Evolutionary conservation across 2,329 filamentous ascomycete genomes (phyloP), one percentile per base, ranked within the genome.

Genomic region (Sodiomyces alkalinus): DNA sequence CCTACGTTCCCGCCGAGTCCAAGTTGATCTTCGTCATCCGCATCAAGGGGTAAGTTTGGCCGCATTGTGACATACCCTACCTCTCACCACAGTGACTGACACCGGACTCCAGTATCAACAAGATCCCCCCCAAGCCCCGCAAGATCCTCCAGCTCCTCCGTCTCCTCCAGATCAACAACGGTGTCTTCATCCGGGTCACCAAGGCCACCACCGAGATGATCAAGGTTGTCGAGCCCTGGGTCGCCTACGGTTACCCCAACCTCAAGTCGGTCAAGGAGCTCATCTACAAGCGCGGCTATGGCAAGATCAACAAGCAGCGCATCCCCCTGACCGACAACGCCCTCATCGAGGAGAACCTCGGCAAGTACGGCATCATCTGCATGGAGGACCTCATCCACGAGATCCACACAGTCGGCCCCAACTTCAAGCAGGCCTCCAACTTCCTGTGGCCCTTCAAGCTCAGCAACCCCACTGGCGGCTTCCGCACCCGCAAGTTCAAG

Each of bases 361-460:
- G 86, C 67, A 83, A 94, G 73, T 93, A 85, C 68, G 90, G 86
- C 60, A 94, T 98, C 53, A 83, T 98, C 69, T 98, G 90, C 58
- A 83, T 96, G 60, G 90, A 98, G 70, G 90, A 98, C 66, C 68
- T 98, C 46, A 86, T 98, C 62, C 90, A 98, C 73, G 90, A 98
- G 74, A 93, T 92, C 68, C 87, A 75, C 74, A 92, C 86, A 35
- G 90, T 96, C 45, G 87, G 90, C 56, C 87, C 87, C 69, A 96
- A 96, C 78, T 92, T 90, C 80, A 96, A 94, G 79, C 86, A 94
- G 70, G 85, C 82, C 52, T 74, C 78, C 68, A 98, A 96, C 80
- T 96, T 96, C 77, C 68, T 96, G 46, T 98, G 90, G 90, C 90
- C 90, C 56, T 98, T 98, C 78, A 96, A 98, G 80, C 80, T 98